Percentiles rank a stretch among this genome's conserved stretches.
phyloP scores from a whole-genome alignment of 1,139 yeast genomes.

The Scheffersomyces parashehatae region DNA sequence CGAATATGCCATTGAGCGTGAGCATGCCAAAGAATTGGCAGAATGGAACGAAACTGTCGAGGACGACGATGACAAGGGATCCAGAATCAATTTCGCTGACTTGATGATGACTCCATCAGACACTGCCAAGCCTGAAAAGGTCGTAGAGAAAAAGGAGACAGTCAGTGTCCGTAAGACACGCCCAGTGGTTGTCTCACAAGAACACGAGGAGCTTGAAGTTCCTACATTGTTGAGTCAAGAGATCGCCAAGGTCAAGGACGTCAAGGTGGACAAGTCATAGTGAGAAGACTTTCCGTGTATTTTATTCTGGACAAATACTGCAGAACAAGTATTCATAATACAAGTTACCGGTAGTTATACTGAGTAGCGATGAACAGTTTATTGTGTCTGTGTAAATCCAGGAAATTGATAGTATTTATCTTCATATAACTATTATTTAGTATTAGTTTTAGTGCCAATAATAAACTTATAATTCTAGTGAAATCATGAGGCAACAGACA shows the following conservation, averaged over 20 bases:
- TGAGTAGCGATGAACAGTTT: too few relatives aligned
- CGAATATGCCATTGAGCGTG: slow-evolving; percentile 77
- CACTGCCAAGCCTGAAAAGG: slow-evolving; percentile 20
- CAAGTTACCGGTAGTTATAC: too few relatives aligned
- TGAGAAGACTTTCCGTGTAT: too few relatives aligned
- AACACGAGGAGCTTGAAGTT: slow-evolving; percentile 45
- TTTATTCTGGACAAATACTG: too few relatives aligned
- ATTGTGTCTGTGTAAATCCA: too few relatives aligned
- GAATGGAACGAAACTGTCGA: slow-evolving; percentile 67
- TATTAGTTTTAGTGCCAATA: too few relatives aligned
- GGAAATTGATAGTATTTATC: too few relatives aligned
- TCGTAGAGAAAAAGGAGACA: slow-evolving; percentile 6
- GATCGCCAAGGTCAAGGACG: slow-evolving; percentile 41
- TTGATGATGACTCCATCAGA: slow-evolving; percentile 51
- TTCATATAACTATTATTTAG: too few relatives aligned
- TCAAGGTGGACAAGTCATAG: slow-evolving; percentile 17
- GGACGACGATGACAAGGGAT: slow-evolving; percentile 29
- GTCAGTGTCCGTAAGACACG: slow-evolving; percentile 1
- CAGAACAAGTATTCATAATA: too few relatives aligned
- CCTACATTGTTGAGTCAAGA: slow-evolving; percentile 43
- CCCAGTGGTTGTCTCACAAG: slow-evolving; percentile 14
- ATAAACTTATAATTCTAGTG: too few relatives aligned
- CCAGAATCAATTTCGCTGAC: slow-evolving; percentile 47
- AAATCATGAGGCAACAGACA: too few relatives aligned
- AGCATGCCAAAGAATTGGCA: slow-evolving; percentile 64